Conservation (phyloP, 768 basidiomycete genomes). For the Auriscalpium orientale region DNA sequence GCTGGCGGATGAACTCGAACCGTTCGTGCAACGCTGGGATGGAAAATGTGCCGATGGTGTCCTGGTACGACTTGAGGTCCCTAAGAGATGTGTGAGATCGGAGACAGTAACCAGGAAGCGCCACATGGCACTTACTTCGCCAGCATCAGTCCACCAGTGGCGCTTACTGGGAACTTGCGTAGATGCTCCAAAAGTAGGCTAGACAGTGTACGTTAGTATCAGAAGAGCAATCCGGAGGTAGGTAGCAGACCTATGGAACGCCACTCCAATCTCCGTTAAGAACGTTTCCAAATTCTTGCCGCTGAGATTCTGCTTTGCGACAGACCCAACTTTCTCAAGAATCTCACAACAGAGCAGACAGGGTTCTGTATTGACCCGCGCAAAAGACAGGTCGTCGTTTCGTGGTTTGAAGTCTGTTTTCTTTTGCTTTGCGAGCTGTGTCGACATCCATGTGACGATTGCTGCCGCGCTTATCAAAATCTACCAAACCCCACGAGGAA, state of each 20-base stretch:
- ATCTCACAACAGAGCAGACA: slow-evolving; percentile 80
- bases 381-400: slow-evolving; percentile 93
- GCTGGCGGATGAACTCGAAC: slow-evolving; percentile 95
- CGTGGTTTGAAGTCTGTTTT: slow-evolving; percentile 94
- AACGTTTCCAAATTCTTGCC: slow-evolving; percentile 93
- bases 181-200: slow-evolving; percentile 91
- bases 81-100: slow-evolving; percentile 31
- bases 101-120: background rate
- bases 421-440: slow-evolving; percentile 86
- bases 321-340: slow-evolving; percentile 74
- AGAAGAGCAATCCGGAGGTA: background rate
- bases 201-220: background rate
- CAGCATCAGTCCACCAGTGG: slow-evolving; percentile 94
- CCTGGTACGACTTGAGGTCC: slow-evolving; percentile 96
- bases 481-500: background rate
- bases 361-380: slow-evolving; percentile 90
- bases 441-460: slow-evolving; percentile 64
- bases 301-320: slow-evolving; percentile 65
- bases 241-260: slow-evolving; percentile 72
- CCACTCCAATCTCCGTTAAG: slow-evolving; percentile 87
- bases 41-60: slow-evolving; percentile 73
- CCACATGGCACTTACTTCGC: slow-evolving; percentile 65
- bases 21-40: slow-evolving; percentile 85
- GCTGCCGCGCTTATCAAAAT: slow-evolving; percentile 30
- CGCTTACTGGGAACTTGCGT: slow-evolving; percentile 93